phyloP scores from a whole-genome alignment of 2,329 filamentous ascomycete genomes.

The Anisogramma anomala region DNA sequence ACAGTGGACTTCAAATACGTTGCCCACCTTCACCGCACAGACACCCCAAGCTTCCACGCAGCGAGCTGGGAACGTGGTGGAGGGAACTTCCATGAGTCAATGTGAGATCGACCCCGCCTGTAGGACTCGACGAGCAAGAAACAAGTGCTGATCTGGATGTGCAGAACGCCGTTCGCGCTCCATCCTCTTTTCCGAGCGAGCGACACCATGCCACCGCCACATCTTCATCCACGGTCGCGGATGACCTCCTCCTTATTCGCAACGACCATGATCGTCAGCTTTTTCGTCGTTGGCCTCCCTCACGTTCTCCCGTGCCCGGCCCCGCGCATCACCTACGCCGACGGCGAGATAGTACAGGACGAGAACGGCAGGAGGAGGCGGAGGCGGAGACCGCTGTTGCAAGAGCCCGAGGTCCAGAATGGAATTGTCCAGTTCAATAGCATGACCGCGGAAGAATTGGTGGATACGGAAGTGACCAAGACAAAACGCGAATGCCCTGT shows the following conservation, averaged over 20 bases:
- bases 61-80: neutral
- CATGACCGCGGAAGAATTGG: constrained; percentile 29
- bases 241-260: constrained; percentile 92
- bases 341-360: constrained; percentile 43
- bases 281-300: constrained; percentile 82
- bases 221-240: constrained; percentile 85
- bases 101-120: neutral
- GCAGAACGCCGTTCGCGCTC: neutral
- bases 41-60: too few relatives aligned
- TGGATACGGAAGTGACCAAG: constrained; percentile 28
- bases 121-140: neutral
- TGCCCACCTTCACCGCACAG: too few relatives aligned
- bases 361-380: constrained; percentile 34
- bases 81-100: neutral
- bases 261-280: constrained; percentile 78
- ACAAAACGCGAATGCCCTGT: constrained; percentile 72
- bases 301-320: constrained; percentile 88
- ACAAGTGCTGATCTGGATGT: neutral
- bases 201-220: constrained; percentile 63
- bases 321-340: constrained; percentile 62
- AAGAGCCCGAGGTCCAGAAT: constrained; percentile 16
- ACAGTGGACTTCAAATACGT: too few relatives aligned
- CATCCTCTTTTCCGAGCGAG: neutral
- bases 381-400: constrained; percentile 21
- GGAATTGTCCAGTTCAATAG: constrained; percentile 34